phyloP scores from a whole-genome alignment of 768 basidiomycete genomes.

The Nevesoporus exiguus region DNA sequence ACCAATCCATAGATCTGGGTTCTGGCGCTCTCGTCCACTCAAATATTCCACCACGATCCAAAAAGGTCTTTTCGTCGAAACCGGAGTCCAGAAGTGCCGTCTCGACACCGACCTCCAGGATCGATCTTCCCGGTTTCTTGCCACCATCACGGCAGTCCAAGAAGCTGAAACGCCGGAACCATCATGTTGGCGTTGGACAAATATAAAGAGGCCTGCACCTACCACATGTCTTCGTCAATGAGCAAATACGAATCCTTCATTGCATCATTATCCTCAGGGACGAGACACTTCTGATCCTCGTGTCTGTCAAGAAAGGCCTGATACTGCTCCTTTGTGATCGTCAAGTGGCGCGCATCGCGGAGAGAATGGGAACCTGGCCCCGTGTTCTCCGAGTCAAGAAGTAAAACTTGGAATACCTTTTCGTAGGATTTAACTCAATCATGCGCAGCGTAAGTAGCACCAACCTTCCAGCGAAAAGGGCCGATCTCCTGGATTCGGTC shows the following conservation, averaged over 20 bases:
- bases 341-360: slow-evolving; percentile 34
- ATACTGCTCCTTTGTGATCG: slow-evolving; percentile 19
- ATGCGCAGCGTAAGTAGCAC: not conserved
- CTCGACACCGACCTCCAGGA: not conserved
- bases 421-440: not conserved
- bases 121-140: slow-evolving; percentile 1
- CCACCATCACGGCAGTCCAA: slow-evolving; percentile 1
- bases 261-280: not conserved
- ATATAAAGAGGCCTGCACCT: not conserved
- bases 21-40: slow-evolving; percentile 5
- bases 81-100: not conserved
- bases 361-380: slow-evolving; percentile 29
- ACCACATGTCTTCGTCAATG: slow-evolving; percentile 4
- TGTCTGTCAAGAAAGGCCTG: not conserved
- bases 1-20: no score
- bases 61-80: not conserved
- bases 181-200: not conserved
- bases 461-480: slow-evolving; percentile 41
- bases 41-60: slow-evolving; percentile 1
- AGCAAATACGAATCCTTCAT: slow-evolving; percentile 8
- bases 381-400: slow-evolving; percentile 36
- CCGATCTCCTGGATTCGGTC: slow-evolving; percentile 31
- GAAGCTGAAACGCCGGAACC: not conserved
- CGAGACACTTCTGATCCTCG: not conserved
- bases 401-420: slow-evolving; percentile 37